Percentiles rank a stretch among this genome's conserved stretches.
Evolutionary conservation across 2,329 filamentous ascomycete genomes (phyloP).

Genomic region (Eutypa lata): DNA sequence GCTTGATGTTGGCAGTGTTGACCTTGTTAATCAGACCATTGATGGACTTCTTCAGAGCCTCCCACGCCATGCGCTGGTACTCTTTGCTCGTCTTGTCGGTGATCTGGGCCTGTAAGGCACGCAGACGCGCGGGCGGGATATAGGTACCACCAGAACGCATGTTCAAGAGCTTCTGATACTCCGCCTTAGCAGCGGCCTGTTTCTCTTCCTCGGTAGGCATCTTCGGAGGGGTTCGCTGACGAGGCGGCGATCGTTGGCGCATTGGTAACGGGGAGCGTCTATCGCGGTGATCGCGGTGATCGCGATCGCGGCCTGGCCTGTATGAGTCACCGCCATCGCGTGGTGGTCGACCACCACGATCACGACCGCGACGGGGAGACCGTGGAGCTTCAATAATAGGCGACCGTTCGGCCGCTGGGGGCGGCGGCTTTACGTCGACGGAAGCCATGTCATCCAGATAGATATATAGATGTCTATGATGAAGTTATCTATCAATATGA

Average conservation of each 20-base stretch:
- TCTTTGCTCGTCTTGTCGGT: constrained; percentile 95
- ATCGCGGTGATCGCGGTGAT: constrained; percentile 10
- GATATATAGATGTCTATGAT: background rate
- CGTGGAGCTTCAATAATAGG: constrained; percentile 19
- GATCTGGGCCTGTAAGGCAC: constrained; percentile 92
- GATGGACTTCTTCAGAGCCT: constrained; percentile 97
- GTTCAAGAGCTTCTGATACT: constrained; percentile 87
- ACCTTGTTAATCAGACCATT: constrained; percentile 99
- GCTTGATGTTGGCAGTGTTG: constrained; percentile 96
- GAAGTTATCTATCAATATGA: background rate
- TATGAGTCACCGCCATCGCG: constrained; percentile 51
- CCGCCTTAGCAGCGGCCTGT: constrained; percentile 82
- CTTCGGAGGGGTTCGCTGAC: constrained; percentile 26
- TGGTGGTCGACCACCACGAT: constrained; percentile 16
- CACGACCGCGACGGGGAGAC: constrained; percentile 27
- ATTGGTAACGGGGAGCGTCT: constrained; percentile 5
- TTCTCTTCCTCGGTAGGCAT: constrained; percentile 73
- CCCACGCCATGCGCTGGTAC: constrained; percentile 99
- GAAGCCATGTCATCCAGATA: constrained; percentile 42
- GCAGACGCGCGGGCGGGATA: constrained; percentile 85
- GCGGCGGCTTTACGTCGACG: constrained; percentile 38
- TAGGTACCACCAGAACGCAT: constrained; percentile 96
- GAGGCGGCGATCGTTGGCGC: constrained; percentile 11
- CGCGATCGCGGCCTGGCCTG: constrained; percentile 35
- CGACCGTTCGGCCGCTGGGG: constrained; percentile 24